Evolutionary conservation across 2,329 filamentous ascomycete species (phyloP).

Genomic region (Pezicula carpinea): DNA sequence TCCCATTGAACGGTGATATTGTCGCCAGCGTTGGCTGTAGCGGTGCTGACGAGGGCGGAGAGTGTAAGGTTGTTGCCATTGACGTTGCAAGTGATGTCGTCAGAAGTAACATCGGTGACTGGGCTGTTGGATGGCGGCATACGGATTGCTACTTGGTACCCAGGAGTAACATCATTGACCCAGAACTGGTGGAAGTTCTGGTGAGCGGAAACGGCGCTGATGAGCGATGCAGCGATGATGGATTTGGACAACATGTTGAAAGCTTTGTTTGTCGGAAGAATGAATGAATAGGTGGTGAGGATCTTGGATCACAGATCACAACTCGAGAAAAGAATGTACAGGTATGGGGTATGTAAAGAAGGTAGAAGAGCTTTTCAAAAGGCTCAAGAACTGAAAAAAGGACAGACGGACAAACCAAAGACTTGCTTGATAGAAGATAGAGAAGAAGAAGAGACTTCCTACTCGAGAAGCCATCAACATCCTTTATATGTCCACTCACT

Average conservation of each 20-base stretch:
- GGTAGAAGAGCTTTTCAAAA: too few species aligned
- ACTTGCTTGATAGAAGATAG: too few species aligned
- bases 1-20: constrained; percentile 35
- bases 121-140: constrained; percentile 46
- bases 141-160: constrained; percentile 34
- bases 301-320: constrained; percentile 23
- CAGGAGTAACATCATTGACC: constrained; percentile 33
- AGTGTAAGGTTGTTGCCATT: constrained; percentile 27
- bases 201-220: constrained; percentile 29
- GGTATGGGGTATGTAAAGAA: not conserved
- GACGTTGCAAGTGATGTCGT: constrained; percentile 45
- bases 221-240: constrained; percentile 19
- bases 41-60: constrained; percentile 27
- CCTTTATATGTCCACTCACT: too few species aligned
- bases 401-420: too few species aligned
- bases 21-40: constrained; percentile 29
- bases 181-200: constrained; percentile 39
- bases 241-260: constrained; percentile 24
- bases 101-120: constrained; percentile 41
- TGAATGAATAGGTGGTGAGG: constrained; percentile 11
- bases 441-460: too few species aligned
- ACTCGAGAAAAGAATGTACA: constrained; percentile 16
- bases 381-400: too few species aligned
- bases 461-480: too few species aligned
- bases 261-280: too few species aligned